Evolutionary conservation across 495 filamentous ascomycete genomes (phyloP).

Genomic region (Copromyces sp.): DNA sequence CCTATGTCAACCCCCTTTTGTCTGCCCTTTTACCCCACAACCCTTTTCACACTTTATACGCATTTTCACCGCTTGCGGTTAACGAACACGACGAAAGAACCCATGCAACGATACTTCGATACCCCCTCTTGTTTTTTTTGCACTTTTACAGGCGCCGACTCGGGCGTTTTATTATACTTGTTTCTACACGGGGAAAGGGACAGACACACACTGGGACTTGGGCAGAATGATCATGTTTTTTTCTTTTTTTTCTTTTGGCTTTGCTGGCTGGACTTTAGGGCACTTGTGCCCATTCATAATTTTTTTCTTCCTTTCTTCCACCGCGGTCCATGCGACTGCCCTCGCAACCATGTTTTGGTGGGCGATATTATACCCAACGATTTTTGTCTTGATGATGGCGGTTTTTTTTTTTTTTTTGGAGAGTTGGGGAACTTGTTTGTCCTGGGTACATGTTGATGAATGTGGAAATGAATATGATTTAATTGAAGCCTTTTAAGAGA

Average conservation of each 20-base stretch:
- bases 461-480: background rate
- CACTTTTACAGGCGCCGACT: background rate
- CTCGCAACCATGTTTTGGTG: too few relatives aligned
- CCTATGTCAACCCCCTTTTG: background rate
- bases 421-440: background rate
- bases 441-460: background rate
- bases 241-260: background rate
- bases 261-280: background rate
- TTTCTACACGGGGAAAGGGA: background rate
- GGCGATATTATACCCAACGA: background rate
- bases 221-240: background rate
- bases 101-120: background rate
- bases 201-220: background rate
- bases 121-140: background rate
- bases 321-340: background rate
- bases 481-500: background rate
- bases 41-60: background rate
- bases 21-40: background rate
- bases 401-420: background rate
- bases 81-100: background rate
- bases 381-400: background rate
- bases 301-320: background rate
- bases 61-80: background rate
- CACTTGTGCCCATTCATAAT: background rate
- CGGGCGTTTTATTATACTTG: background rate